phyloP scores from a whole-genome alignment of 2,329 filamentous ascomycete genomes.

The Fusarium guadeloupense region DNA sequence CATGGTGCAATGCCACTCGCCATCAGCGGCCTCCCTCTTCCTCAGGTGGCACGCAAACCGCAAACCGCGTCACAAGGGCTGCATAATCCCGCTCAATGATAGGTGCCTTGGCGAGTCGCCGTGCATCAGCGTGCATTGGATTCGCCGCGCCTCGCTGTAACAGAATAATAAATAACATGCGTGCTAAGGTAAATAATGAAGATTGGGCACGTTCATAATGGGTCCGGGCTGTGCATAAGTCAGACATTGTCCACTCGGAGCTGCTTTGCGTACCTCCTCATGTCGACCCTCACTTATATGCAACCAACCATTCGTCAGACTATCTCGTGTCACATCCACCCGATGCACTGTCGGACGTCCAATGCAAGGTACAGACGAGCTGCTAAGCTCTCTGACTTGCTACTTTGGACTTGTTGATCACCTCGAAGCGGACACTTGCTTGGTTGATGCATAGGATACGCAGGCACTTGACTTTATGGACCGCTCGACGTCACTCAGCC shows the following conservation, averaged over 20 bases:
- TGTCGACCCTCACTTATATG: constrained; percentile 36
- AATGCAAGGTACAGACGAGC: constrained; percentile 44
- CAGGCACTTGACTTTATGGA: constrained; percentile 30
- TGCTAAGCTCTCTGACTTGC: constrained; percentile 23
- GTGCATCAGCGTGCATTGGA: constrained; percentile 33
- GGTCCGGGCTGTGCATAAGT: constrained; percentile 39
- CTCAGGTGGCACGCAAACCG: constrained; percentile 45
- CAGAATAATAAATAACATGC: constrained; percentile 23
- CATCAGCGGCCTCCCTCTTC: constrained; percentile 33
- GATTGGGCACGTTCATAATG: constrained; percentile 27
- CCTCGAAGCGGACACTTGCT: constrained; percentile 30
- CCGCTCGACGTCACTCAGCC: constrained; percentile 37
- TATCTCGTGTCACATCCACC: constrained; percentile 44
- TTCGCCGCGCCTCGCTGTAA: constrained; percentile 34
- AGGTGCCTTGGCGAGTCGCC: constrained; percentile 35
- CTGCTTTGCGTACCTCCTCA: constrained; percentile 36
- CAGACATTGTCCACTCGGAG: constrained; percentile 39
- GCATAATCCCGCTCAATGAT: constrained; percentile 49
- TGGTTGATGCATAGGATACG: constrained; percentile 15
- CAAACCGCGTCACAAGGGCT: constrained; percentile 47
- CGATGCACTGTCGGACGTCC: constrained; percentile 35
- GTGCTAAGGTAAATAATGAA: constrained; percentile 17
- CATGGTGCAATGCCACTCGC: constrained; percentile 37
- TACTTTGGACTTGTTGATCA: constrained; percentile 23
- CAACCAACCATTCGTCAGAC: constrained; percentile 46